phyloP scores from a whole-genome alignment of 192 early-diverging fungal genomes.

The Spizellomyces sp. region DNA sequence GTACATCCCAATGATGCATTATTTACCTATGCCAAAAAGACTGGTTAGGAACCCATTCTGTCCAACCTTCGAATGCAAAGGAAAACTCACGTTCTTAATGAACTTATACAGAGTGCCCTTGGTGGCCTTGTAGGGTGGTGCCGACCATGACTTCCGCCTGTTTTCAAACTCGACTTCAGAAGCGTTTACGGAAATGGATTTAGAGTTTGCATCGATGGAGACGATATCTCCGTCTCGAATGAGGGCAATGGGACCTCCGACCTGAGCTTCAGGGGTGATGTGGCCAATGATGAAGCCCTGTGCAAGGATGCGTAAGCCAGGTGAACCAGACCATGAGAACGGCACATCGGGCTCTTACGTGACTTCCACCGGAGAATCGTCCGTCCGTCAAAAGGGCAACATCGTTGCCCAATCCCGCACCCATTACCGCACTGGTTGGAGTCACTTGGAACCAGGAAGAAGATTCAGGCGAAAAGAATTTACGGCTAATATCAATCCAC shows the following conservation, averaged over 20 bases:
- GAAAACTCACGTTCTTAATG: constrained; percentile 60
- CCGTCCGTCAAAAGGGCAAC: constrained; percentile 98
- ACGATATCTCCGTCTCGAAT: constrained; percentile 88
- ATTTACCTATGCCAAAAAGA: constrained; percentile 29
- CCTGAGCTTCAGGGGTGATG: constrained; percentile 97
- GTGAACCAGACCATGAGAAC: constrained; percentile 1
- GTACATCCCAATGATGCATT: constrained; percentile 51
- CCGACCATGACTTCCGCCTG: constrained; percentile 71
- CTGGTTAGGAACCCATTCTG: not conserved
- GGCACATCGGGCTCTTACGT: constrained; percentile 56
- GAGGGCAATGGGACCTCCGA: constrained; percentile 93
- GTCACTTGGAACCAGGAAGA: constrained; percentile 63
- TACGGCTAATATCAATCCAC: not conserved
- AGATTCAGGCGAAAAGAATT: constrained; percentile 1
- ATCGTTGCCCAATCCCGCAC: constrained; percentile 96
- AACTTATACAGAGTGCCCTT: constrained; percentile 92
- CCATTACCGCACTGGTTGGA: constrained; percentile 98
- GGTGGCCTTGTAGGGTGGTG: constrained; percentile 87
- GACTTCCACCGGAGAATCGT: constrained; percentile 97
- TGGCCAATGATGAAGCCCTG: constrained; percentile 99
- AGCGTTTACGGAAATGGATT: constrained; percentile 76
- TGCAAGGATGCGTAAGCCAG: not conserved
- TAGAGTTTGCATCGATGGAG: constrained; percentile 82
- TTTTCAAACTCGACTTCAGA: constrained; percentile 75
- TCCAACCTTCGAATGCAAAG: not conserved